Percentiles rank a stretch among this genome's conserved stretches.
These are phyloP conservation scores for Kandelia obovata DNA, from an alignment of 345 rosid genomes.

Conservation along the genomic window DNA sequence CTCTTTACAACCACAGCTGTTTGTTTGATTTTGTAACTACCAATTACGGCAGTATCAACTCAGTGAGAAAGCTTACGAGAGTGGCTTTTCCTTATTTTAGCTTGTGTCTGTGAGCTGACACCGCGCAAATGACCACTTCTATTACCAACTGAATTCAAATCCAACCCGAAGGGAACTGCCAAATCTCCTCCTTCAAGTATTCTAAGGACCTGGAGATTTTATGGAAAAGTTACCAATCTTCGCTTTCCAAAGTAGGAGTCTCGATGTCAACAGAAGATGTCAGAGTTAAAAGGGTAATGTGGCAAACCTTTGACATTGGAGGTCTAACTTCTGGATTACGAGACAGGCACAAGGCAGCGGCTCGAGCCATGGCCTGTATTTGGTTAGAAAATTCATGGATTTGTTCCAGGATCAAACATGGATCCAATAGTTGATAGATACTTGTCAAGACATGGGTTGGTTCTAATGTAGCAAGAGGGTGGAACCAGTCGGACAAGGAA, in stretches of 20 bases:
- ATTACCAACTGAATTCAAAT: conserved; percentile 48
- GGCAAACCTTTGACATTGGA: conserved; percentile 52
- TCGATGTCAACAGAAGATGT: neutral
- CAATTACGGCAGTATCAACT: conserved; percentile 10
- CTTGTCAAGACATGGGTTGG: conserved; percentile 29
- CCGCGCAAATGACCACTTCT: conserved; percentile 59
- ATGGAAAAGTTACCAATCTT: neutral
- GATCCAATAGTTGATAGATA: conserved; percentile 37
- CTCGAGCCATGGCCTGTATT: conserved; percentile 43
- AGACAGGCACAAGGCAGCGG: conserved; percentile 44
- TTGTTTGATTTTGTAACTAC: neutral
- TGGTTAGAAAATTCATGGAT: conserved; percentile 31
- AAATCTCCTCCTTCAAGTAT: conserved; percentile 59
- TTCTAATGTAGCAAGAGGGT: conserved; percentile 33
- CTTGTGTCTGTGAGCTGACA: conserved; percentile 27
- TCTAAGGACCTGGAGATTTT: conserved; percentile 29
- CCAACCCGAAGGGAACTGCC: conserved; percentile 37
- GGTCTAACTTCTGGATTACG: conserved; percentile 55
- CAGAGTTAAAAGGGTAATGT: neutral
- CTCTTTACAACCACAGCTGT: neutral
- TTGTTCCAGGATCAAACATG: conserved; percentile 33
- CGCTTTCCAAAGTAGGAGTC: neutral
- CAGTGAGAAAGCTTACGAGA: conserved; percentile 51
- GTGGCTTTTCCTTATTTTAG: conserved; percentile 35
- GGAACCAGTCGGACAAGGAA: conserved; percentile 47